Conservation (phyloP, 305 asterid genomes). For the Petunia hybrid region DNA sequence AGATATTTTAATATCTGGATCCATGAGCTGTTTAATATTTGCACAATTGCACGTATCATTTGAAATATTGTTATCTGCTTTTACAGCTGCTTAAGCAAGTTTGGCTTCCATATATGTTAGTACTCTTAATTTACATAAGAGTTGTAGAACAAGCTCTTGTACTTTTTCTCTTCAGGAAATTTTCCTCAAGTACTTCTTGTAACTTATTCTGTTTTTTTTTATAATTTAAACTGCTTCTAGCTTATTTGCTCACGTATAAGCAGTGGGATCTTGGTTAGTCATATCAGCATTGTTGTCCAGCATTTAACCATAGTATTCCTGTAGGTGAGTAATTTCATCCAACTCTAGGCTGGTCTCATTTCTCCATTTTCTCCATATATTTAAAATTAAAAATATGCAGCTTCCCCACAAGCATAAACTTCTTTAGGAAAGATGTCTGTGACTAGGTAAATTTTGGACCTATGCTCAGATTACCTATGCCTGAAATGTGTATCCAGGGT, state of each 20-base stretch:
- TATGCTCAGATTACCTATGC: no score
- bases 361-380: neutral
- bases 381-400: neutral
- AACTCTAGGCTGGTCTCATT: slow-evolving; percentile 9
- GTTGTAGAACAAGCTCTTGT: neutral
- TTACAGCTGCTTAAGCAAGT: neutral
- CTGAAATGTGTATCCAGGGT: neutral
- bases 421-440: no score
- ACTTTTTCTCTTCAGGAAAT: neutral
- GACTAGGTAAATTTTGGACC: no score
- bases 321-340: neutral
- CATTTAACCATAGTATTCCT: slow-evolving; percentile 9
- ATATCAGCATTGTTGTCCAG: slow-evolving; percentile 8
- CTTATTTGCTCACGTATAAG: no score
- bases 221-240: no score
- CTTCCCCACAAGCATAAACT: neutral
- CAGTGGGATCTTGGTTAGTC: neutral
- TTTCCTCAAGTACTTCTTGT: neutral
- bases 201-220: neutral
- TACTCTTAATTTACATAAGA: slow-evolving; percentile 6
- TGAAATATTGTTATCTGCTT: slow-evolving; percentile 15
- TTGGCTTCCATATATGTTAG: neutral
- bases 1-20: neutral
- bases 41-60: neutral
- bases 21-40: neutral